These are phyloP conservation scores for Gonapodya prolifera DNA, from an alignment of 192 early-diverging fungal species.

Conservation along the genomic window DNA sequence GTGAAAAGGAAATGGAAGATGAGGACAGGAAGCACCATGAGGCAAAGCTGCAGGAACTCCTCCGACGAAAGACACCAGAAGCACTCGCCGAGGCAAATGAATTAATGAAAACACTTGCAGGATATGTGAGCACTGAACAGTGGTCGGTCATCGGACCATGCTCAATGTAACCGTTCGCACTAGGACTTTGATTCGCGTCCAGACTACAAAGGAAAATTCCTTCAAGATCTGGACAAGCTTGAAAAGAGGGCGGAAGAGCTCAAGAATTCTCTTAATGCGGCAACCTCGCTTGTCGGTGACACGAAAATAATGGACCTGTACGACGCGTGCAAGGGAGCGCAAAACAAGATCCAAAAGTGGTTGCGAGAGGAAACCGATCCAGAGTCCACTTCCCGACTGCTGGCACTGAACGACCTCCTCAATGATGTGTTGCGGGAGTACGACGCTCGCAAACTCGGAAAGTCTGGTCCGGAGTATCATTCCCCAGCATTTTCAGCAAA, in stretches of 20 bases:
- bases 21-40: constrained; percentile 79
- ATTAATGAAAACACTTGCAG: constrained; percentile 95
- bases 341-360: constrained; percentile 20
- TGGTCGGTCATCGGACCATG: constrained; percentile 19
- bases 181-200: constrained; percentile 50
- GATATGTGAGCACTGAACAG: constrained; percentile 53
- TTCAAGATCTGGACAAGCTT: constrained; percentile 66
- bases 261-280: constrained; percentile 66
- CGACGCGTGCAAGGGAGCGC: constrained; percentile 20
- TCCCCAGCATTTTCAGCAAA: neutral
- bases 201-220: constrained; percentile 76
- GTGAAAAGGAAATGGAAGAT: constrained; percentile 86
- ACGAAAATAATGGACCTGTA: constrained; percentile 21
- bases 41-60: constrained; percentile 92
- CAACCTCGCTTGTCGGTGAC: constrained; percentile 40
- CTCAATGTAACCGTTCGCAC: neutral
- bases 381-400: constrained; percentile 19
- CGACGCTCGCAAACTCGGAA: constrained; percentile 3
- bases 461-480: too few species aligned
- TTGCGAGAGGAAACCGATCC: constrained; percentile 20
- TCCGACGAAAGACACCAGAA: constrained; percentile 82
- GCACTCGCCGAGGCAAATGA: constrained; percentile 93
- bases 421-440: constrained; percentile 18
- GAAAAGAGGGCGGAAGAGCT: constrained; percentile 61
- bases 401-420: constrained; percentile 24